Conservation (phyloP, 176 grass and related monocot species). For the Bothriochloa decipiens region DNA sequence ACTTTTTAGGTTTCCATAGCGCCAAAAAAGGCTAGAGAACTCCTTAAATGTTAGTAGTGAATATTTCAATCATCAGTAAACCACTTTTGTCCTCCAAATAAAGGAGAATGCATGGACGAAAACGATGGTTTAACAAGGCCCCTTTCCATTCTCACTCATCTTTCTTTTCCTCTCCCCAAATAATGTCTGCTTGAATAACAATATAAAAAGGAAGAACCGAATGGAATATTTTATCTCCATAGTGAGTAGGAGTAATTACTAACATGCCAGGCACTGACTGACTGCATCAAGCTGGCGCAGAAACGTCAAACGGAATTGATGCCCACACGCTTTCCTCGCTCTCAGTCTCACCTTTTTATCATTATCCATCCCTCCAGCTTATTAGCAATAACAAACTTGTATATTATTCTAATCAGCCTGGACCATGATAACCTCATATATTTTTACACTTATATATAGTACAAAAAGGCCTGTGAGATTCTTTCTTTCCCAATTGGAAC, state of each 20-base stretch:
- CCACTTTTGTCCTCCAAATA: neutral
- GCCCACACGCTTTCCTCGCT: conserved; percentile 17
- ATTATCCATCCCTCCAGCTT: conserved; percentile 29
- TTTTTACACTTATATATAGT: neutral
- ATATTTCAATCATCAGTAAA: neutral
- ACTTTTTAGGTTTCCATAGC: neutral
- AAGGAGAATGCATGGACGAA: neutral
- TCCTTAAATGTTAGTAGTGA: neutral
- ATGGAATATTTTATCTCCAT: neutral
- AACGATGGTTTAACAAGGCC: neutral
- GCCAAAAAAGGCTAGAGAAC: neutral
- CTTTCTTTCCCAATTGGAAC: conserved; percentile 29
- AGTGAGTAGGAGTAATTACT: neutral
- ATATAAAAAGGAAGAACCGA: neutral
- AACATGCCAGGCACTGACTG: neutral
- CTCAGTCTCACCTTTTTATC: neutral
- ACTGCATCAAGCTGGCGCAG: neutral
- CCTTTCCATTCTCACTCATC: neutral
- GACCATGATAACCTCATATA: conserved; percentile 29
- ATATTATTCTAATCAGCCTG: neutral
- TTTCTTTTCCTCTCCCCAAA: neutral
- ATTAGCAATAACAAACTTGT: neutral
- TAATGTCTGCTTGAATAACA: neutral
- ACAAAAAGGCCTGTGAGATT: neutral
- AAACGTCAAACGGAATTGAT: conserved; percentile 30